Base-by-base conservation (phyloP, 345 rosid genomes). In the Pugionium cornutum region DNA sequence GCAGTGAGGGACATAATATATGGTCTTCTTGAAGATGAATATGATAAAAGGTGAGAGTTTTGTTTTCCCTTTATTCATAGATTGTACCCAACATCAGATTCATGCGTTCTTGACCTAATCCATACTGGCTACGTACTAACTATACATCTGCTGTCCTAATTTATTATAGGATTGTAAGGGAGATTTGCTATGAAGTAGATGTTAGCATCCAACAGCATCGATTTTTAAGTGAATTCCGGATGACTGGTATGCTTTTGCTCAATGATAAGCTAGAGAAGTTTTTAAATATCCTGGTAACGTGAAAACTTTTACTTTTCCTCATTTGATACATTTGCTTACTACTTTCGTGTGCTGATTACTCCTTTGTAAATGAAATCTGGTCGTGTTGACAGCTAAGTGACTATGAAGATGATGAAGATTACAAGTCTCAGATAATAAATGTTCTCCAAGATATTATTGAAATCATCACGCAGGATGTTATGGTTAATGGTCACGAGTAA, bases 371-470 rank as follows among this genome's bases (percentile, higher is more conserved):
- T 43, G 40, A 37, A 62, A 26, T 66, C 58, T 65, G 50, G 61
- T 65, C 43, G 5, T 58, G 53, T 58, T 72, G 74, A 61, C 89
- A 94, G 99, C 77, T 70, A 30, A 59, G 4, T 62, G 89, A 78
- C 42, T 0, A 37, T 33, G 85, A 79, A 1, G 82, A 77, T 9
- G 31, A 0, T 7, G 89, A 79, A 9, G 25, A 30, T 9, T 77
- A 82, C 82, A 82, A 52, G 78, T 75, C 95, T 79, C 89, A 84
- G 70, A 94, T 91, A 75, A 79, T 91, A 75, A 85, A 89, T 78
- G 74, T 84, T 68, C 96, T 94, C 47, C 99, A 89, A 71, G 96
- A 91, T 75, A 91, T 91, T 59, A 80, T 94, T 64, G 99, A 94
- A 81, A 84, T 91, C 58, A 87, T 94, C 65, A 78, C 59, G 4